Base-by-base conservation (phyloP, 1,139 yeast species). In the Tardiomyces blankii region DNA sequence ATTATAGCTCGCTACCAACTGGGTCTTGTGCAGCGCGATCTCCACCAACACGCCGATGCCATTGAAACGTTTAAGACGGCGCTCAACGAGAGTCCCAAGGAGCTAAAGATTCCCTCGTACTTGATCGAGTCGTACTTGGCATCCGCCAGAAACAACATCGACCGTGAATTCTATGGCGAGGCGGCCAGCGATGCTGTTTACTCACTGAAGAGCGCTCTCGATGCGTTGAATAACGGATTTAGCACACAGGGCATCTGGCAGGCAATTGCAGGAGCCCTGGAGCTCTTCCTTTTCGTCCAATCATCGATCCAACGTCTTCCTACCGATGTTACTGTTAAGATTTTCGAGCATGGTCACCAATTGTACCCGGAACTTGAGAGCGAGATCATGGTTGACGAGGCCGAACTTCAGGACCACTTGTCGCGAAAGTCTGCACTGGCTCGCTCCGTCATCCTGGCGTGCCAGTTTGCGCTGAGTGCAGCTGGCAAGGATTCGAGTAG, bases 1-100 rank as follows among this genome's bases (percentile, higher is more conserved):
- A 78, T 86, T 82, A 73, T 77, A 43, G 81, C 86, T 0, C 67
- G 69, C 35, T 86, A 81, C 56, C 72, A 85, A 61, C 66, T 82
- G 42, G 94, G 95, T 0, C 66, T 73, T 27, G 82, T 83, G 1
- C 70, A 76, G 35, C 61, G 75, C 9, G 69, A 68, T 19, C 63
- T 76, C 49, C 74, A 76, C n/a, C 75, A 76, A 42, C 79, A 63
- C 57, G 73, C 68, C 11, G 69, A 66, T 8, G 69, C 81, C n/a
- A 61, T 73, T 33, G 56, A 51, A 1, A 61, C 67, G 1, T 61
- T 80, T 38, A 57, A 69, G 38, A 59, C 56, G 1, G 73, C 91
- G 0, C 61, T 76, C 25, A 56, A 52, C 1, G 54, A 53, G 8
- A 64, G 67, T 40, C 80, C 82, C 0, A 58, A 66, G 11, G 83